Evolutionary conservation across 805 yeast species (phyloP), one percentile per base, ranked within the genome.

Genomic region (Pichia thaimueangensis): DNA sequence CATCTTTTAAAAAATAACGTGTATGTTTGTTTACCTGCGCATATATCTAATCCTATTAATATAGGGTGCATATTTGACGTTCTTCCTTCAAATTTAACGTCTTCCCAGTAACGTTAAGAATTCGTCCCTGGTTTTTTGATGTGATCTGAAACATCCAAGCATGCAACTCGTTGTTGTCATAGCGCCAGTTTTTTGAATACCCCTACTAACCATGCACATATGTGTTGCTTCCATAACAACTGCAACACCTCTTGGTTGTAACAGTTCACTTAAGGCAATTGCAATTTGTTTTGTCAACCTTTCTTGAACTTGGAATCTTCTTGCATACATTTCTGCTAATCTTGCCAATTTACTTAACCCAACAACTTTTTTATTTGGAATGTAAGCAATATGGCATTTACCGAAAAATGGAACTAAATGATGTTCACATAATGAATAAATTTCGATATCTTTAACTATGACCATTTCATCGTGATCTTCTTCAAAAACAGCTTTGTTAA

Each of bases 401-500:
- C 99, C 99, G 55, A 80, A 86, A 61, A 93, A 93, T 19, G 99
- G 99, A 22, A 94, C 99, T 55, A 93, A 68, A 65, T 93, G 99
- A 62, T 93, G 99, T 65, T 93, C 99, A 65, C 99, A 93, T 41
- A 93, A 70, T 3, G 96, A 86, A 61, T 81, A 85, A 41, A 93
- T 77, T 54, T 87, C 96, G 45, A 93, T 93, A 63, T 93, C 97
- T 58, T 91, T 76, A 21, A 93, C 98, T 50, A 93, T 89, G 37
- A 93, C 97, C 97, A 93, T 93, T 60, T 93, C 99, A 62, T 93
- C 97, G 60, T 93, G 98, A 60, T 93, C 95, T 61, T 93, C 97
- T 61, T 93, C 97, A 55, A 93, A 93, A 6, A 93, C 95, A 0
- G 98, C 98, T 47, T 89, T 74, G 55, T 93, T 91, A 57, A 93